Evolutionary conservation across 306 rosid genomes (phyloP).

Genomic region (Hippophae gyantsensis): DNA sequence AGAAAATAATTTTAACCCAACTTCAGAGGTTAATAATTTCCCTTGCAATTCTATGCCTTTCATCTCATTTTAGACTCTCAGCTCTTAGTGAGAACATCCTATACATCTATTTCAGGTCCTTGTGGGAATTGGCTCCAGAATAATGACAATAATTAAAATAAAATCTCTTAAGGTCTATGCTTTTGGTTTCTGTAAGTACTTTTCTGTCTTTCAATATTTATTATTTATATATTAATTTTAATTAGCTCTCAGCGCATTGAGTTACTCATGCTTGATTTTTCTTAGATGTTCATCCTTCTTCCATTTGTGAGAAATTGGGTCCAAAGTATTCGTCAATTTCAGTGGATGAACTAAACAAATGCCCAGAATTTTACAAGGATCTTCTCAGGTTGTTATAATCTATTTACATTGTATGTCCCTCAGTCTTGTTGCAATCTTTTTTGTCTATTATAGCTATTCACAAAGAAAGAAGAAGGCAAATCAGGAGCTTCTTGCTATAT

Average conservation of each 20-base stretch:
- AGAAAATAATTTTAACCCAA: slow-evolving; percentile 39
- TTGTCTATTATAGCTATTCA: neutral
- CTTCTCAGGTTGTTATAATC: slow-evolving; percentile 68
- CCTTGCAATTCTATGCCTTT: slow-evolving; percentile 3
- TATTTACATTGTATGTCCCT: neutral
- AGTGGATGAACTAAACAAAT: slow-evolving; percentile 46
- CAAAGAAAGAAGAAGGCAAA: neutral
- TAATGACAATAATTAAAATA: slow-evolving; percentile 67
- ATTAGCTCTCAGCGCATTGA: slow-evolving; percentile 5
- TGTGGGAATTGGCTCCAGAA: slow-evolving; percentile 87
- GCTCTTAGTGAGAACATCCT: slow-evolving; percentile 1
- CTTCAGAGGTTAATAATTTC: slow-evolving; percentile 53
- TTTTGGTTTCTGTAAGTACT: slow-evolving; percentile 86
- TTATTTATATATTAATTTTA: slow-evolving; percentile 5
- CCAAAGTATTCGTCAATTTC: slow-evolving; percentile 72
- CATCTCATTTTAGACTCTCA: slow-evolving; percentile 7
- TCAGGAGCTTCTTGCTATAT: too few species aligned
- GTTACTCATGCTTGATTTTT: slow-evolving; percentile 4
- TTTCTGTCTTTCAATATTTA: slow-evolving; percentile 8
- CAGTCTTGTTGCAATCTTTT: neutral
- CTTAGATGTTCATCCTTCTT: slow-evolving; percentile 70
- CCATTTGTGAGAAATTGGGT: slow-evolving; percentile 82
- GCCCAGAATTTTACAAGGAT: slow-evolving; percentile 61
- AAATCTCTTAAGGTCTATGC: slow-evolving; percentile 87
- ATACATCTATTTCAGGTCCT: slow-evolving; percentile 52